phyloP scores from a whole-genome alignment of 179 eudicot species.

The Dionaea muscipula region DNA sequence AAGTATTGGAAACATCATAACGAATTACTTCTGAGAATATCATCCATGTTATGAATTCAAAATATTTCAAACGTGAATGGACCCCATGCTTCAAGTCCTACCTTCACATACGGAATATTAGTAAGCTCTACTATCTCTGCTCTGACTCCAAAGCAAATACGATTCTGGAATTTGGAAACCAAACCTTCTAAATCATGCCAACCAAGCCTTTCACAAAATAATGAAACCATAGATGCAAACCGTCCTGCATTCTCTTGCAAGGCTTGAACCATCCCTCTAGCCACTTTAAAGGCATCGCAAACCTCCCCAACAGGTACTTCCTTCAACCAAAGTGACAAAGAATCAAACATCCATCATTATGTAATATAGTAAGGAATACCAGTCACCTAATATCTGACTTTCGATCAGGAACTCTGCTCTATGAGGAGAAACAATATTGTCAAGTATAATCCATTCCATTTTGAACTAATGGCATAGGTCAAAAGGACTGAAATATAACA shows the following conservation, averaged over 20 bases:
- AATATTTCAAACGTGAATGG: background rate
- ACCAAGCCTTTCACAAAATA: constrained; percentile 99
- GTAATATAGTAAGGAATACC: background rate
- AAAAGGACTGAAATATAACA: no score
- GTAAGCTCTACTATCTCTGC: constrained; percentile 99
- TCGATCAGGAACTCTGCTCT: background rate
- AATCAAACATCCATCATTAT: constrained; percentile 9
- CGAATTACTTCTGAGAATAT: background rate
- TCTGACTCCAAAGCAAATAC: constrained; percentile 95
- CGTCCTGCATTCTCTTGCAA: constrained; percentile 99
- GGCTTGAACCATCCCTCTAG: constrained; percentile 95
- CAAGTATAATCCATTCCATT: no score
- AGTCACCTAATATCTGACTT: background rate
- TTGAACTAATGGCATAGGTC: no score
- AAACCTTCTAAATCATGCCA: constrained; percentile 95
- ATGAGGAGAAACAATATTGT: background rate
- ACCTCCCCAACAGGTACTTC: constrained; percentile 84
- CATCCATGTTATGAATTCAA: background rate
- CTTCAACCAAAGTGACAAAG: constrained; percentile 24
- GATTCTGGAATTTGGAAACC: constrained; percentile 87
- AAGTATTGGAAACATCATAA: constrained; percentile 8
- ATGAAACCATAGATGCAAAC: constrained; percentile 93
- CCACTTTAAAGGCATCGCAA: constrained; percentile 92
- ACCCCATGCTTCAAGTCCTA: constrained; percentile 7
- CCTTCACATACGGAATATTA: constrained; percentile 85